Evolutionary conservation across 306 rosid genomes (phyloP).

Genomic region (Vigna angularis): DNA sequence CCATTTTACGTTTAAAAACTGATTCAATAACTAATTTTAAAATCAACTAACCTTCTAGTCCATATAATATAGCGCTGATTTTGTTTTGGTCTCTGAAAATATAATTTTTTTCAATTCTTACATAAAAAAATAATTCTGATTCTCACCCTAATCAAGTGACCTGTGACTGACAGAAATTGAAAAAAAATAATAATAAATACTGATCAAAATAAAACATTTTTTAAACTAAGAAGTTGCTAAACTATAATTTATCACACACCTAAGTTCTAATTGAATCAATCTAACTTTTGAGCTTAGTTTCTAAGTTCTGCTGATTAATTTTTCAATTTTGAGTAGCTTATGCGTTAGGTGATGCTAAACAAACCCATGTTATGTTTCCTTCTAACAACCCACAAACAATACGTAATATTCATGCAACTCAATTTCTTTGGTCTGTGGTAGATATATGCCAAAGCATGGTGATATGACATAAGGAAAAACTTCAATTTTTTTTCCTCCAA

Average conservation of each 20-base stretch:
- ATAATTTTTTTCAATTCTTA: no score
- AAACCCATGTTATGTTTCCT: slow-evolving; percentile 4
- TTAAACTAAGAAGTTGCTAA: background rate
- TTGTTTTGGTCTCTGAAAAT: background rate
- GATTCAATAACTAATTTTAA: background rate
- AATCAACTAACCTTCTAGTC: background rate
- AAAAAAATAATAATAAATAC: background rate
- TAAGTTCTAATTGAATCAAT: background rate
- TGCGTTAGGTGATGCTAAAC: background rate
- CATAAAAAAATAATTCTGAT: background rate
- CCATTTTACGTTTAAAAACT: background rate
- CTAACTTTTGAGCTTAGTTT: background rate
- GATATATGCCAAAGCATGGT: background rate
- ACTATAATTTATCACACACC: no score
- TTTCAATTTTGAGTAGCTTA: background rate
- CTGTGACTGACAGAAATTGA: background rate
- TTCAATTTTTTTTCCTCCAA: background rate
- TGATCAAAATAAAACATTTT: background rate
- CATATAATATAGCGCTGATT: background rate
- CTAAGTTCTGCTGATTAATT: background rate
- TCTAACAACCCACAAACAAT: slow-evolving; percentile 9
- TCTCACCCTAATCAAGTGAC: background rate
- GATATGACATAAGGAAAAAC: background rate
- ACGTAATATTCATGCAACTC: background rate
- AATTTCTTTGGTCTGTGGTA: background rate